These are phyloP conservation scores for Chamaecrista fasciculata DNA, from an alignment of 306 rosid genomes.

Conservation along the genomic window DNA sequence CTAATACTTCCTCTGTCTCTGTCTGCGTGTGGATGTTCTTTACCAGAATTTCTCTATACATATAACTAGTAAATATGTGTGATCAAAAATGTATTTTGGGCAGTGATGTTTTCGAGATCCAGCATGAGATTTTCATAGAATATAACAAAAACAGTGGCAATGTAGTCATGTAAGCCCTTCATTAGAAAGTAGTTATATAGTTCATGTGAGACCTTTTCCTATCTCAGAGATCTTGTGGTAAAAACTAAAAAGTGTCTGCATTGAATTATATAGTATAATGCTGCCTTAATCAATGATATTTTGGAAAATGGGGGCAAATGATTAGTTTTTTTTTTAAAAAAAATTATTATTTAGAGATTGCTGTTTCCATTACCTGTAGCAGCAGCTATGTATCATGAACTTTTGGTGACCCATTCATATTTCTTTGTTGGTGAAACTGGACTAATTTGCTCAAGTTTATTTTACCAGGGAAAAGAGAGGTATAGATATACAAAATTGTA, in stretches of 20 bases:
- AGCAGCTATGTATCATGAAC: neutral
- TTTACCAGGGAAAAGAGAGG: neutral
- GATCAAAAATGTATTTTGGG: neutral
- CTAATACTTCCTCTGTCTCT: neutral
- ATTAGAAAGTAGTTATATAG: neutral
- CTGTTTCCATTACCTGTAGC: neutral
- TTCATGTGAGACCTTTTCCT: neutral
- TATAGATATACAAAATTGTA: neutral
- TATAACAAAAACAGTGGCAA: neutral
- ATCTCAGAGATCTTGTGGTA: neutral
- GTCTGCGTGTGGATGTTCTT: slow-evolving; percentile 5
- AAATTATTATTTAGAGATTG: neutral
- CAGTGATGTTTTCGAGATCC: slow-evolving; percentile 17
- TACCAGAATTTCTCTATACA: neutral
- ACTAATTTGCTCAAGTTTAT: neutral
- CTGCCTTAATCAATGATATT: neutral
- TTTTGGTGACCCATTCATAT: neutral
- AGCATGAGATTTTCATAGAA: neutral
- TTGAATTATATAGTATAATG: neutral
- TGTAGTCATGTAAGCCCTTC: neutral
- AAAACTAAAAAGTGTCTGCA: neutral
- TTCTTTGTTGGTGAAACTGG: neutral
- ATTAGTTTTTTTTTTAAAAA: neutral
- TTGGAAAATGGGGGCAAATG: neutral
- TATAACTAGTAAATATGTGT: slow-evolving; percentile 6